A percentile compares a stretch with the other conserved stretches of the same genome.
Evolutionary conservation across 2,329 filamentous ascomycete genomes (phyloP).

Genomic region (Pseudopithomyces chartarum): DNA sequence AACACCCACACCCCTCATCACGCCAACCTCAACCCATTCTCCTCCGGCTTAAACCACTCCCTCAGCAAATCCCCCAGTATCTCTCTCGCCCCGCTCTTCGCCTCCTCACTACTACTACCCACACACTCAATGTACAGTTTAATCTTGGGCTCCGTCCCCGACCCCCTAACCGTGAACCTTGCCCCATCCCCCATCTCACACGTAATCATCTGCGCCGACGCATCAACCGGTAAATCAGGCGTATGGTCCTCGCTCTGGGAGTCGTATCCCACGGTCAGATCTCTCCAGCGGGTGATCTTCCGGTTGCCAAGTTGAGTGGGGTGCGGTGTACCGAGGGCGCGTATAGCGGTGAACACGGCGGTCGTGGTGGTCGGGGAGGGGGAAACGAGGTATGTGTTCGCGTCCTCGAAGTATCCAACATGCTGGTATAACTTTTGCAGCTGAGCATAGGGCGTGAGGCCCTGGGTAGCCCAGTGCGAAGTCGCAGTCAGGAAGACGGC

Average conservation of each 20-base stretch:
- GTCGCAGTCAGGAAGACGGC: constrained; percentile 63
- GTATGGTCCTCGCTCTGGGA: constrained; percentile 57
- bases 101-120: constrained; percentile 47
- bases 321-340: constrained; percentile 50
- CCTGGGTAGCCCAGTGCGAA: constrained; percentile 56
- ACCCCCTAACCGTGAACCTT: constrained; percentile 64
- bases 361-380: constrained; percentile 59
- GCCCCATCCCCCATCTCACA: constrained; percentile 61
- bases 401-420: constrained; percentile 66
- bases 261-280: constrained; percentile 66
- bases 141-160: constrained; percentile 70
- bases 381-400: constrained; percentile 68
- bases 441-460: constrained; percentile 62
- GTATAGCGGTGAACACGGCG: constrained; percentile 60
- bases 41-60: constrained; percentile 56
- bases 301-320: constrained; percentile 56
- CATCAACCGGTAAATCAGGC: constrained; percentile 62
- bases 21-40: constrained; percentile 41
- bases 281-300: constrained; percentile 63
- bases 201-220: constrained; percentile 67
- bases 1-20: constrained; percentile 13
- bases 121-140: constrained; percentile 62
- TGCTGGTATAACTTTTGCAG: constrained; percentile 61
- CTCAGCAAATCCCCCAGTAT: constrained; percentile 52
- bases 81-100: constrained; percentile 50